Evolutionary conservation across 306 rosid species (phyloP), one percentile per base, ranked within the genome.

Genomic region (Casuarina glauca): DNA sequence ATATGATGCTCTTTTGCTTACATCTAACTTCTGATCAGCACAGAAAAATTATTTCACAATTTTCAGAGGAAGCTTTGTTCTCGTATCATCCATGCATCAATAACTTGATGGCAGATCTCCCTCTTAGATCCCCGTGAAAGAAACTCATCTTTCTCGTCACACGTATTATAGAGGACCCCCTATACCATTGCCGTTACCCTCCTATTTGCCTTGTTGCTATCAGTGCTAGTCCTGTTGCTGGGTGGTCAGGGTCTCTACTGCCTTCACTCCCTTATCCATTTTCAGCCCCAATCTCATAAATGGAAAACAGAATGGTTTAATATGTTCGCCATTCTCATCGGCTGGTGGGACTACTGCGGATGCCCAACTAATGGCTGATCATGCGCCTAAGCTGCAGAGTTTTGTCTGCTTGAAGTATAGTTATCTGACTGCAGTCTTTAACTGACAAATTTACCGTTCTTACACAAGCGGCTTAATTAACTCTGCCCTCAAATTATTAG

Each of bases 71-170:
- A 11, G 12, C 11, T 8, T 9, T 58, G 26, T 58, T 26, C 32
- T 58, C 64, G 12, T 57, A 57, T 57, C 32, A 20, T 26, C 35
- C 10, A 58, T 58, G 35, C 26, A 42, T 80, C 66, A 69, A 26
- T 44, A 20, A 53, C 13, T 26, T 52, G 77, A 72, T 16, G 39
- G 69, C 63, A 68, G 54, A 1, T 42, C 79, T 58, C 32, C 32
- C 32, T 26, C 32, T 26, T 26, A 26, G 32, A 26, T 26, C 32
- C 32, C 32, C 32, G 32, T 26, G 32, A 26, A 15, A 39, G 15
- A 32, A 55, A 72, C 32, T 60, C 55, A 44, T 69, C 46, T 55
- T 77, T 32, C n/a, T 4, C 16, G 7, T 2, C 44, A 20, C 11
- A 69, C 8, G 42, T 2, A 9, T 75, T 26, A 44, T 57, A 20